Base-by-base conservation (phyloP, 2,329 filamentous ascomycete genomes). In the Pleurostoma richardsiae region DNA sequence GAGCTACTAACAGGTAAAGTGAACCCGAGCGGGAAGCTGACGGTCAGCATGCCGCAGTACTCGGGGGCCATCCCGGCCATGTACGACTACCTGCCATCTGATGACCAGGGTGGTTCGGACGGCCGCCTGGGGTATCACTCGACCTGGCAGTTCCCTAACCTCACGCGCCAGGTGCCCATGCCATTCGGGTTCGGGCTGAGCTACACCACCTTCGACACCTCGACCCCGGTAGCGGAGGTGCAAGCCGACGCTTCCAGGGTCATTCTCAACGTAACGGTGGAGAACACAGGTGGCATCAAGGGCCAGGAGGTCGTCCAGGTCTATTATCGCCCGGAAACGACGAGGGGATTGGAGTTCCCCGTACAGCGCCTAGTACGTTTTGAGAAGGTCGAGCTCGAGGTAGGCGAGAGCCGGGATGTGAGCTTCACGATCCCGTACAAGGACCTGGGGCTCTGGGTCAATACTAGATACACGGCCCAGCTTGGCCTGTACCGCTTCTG, bases 111-210 rank as follows among this genome's bases (percentile, higher is more conserved):
- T 31, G 71, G 76, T 49, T 79, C 86, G 51, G 69, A 70, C 0
- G 79, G 81, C 0, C 76, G 79, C 49, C 74, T 73, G 7, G 67
- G 80, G 33, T 79, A 73, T 55, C 68, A 81, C 39, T 36, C 44
- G 39, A 74, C 75, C 3, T 82, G 81, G 53, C 56, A 59, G 29
- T 59, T 53, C 47, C 60, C 62, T 6, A 49, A 57, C 8, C 33
- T 62, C 29, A 54, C 56, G 58, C 65, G 76, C 30, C 73, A 71
- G 59, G 56, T 69, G 0, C 64, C 72, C 6, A 74, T 78, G n/a
- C 59, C 62, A 41, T 86, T 86, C 56, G 84, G 83, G 3, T 85
- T 74, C 52, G 83, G 84, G 2, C 71, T 88, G 29, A 83, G 78
- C 40, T 88, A 86, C 64, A 84, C 83, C 6, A 71, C 70, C 0